These are phyloP conservation scores for Mycena galericulata DNA, from an alignment of 768 basidiomycete species.

Conservation along the genomic window DNA sequence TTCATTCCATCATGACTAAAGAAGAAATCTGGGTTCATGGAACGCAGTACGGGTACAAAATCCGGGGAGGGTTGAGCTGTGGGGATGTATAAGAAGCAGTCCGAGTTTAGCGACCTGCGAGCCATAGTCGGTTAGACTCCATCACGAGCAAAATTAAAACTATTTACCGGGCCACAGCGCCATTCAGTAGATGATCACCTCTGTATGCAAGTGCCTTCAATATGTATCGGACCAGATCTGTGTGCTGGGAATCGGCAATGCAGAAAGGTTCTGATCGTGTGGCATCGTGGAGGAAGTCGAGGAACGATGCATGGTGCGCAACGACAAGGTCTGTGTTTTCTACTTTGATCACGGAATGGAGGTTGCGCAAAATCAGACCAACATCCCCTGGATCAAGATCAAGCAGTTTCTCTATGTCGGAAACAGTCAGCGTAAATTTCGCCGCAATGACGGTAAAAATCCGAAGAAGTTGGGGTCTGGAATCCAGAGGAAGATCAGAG, in stretches of 20 bases:
- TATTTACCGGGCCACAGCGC: no score
- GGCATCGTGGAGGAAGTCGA: background rate
- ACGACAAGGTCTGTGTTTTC: background rate
- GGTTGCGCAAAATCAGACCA: background rate
- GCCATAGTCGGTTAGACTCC: no score
- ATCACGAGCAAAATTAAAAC: no score
- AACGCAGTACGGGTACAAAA: no score
- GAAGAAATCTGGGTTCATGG: no score
- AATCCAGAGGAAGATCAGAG: background rate
- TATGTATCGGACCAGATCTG: background rate
- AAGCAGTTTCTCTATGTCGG: background rate
- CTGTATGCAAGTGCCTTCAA: background rate
- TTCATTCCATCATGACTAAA: no score
- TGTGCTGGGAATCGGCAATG: background rate
- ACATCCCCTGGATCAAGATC: background rate
- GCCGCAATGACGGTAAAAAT: background rate
- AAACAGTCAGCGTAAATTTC: background rate
- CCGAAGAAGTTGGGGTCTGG: background rate
- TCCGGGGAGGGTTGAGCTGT: no score
- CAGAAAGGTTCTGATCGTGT: background rate
- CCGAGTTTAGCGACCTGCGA: no score
- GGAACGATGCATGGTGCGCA: conserved; percentile 6
- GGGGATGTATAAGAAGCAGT: no score
- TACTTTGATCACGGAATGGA: background rate
- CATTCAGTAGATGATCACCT: no score